Percentiles rank a stretch among this genome's conserved stretches.
phyloP scores from a whole-genome alignment of 345 rosid genomes.

The Sisymbrium altissimum region DNA sequence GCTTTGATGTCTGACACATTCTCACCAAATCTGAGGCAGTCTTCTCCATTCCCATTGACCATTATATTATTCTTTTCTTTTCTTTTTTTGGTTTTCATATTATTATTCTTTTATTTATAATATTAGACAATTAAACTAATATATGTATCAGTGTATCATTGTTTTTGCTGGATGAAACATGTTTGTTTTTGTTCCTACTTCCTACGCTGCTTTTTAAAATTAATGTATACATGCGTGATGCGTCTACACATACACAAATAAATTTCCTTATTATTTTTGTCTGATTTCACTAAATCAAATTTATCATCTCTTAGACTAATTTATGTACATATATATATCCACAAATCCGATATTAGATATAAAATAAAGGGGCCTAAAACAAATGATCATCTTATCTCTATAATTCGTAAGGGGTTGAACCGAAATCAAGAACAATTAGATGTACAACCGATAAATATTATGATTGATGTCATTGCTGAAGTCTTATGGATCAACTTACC shows the following conservation, averaged over 20 bases:
- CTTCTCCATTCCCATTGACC: slow-evolving; percentile 24
- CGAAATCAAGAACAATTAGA: neutral
- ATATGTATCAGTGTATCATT: too few species aligned
- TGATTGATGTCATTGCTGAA: neutral
- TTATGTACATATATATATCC: too few species aligned
- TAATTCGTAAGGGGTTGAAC: neutral
- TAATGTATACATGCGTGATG: neutral
- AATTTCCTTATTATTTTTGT: neutral
- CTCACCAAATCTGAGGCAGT: slow-evolving; percentile 30
- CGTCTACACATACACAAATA: neutral
- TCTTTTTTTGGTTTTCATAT: too few species aligned
- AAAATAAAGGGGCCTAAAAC: neutral
- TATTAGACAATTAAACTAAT: neutral
- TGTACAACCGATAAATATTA: too few species aligned
- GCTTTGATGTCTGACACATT: slow-evolving; percentile 33
- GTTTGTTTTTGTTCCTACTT: neutral
- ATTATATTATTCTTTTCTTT: too few species aligned
- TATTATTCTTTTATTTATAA: neutral
- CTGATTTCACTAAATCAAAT: neutral
- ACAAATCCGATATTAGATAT: too few species aligned
- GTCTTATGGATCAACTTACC: neutral
- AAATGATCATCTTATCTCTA: neutral
- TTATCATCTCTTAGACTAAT: neutral
- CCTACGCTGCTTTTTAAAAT: neutral
- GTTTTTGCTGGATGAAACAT: neutral